Conservation (phyloP, 2,329 filamentous ascomycete species). For the Fusarium continuum region DNA sequence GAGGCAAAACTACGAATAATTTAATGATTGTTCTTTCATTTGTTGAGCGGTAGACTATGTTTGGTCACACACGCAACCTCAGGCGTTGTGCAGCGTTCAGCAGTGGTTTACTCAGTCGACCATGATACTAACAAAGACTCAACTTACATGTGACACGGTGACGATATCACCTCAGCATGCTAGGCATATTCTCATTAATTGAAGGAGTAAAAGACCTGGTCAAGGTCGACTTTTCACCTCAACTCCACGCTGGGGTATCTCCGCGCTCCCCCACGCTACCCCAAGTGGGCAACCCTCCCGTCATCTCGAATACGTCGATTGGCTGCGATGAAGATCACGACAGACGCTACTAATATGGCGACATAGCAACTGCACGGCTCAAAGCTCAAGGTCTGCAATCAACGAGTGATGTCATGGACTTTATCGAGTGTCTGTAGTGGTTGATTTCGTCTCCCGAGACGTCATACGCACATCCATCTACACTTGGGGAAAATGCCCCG, state of each 20-base stretch:
- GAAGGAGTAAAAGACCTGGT: no score
- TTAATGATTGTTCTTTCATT: no score
- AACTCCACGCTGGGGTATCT: background rate
- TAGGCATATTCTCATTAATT: no score
- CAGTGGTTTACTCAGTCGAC: no score
- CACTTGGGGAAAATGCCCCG: background rate
- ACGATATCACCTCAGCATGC: no score
- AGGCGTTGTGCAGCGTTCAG: no score
- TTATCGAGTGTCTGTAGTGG: fast-evolving
- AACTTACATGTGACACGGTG: no score
- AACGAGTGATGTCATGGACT: slow-evolving; percentile 13
- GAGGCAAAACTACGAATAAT: no score
- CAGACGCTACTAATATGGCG: slow-evolving; percentile 21
- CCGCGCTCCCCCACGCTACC: background rate
- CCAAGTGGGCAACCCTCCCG: background rate
- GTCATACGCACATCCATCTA: background rate
- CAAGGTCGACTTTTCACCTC: background rate
- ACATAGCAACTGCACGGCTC: background rate
- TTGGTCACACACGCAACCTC: no score
- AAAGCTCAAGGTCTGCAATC: background rate
- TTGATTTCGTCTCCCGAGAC: background rate
- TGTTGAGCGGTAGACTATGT: no score
- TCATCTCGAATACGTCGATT: background rate
- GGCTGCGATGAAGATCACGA: slow-evolving; percentile 5
- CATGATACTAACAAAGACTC: no score